phyloP scores from a whole-genome alignment of 2,329 filamentous ascomycete genomes.

The Juglanconis sp. region DNA sequence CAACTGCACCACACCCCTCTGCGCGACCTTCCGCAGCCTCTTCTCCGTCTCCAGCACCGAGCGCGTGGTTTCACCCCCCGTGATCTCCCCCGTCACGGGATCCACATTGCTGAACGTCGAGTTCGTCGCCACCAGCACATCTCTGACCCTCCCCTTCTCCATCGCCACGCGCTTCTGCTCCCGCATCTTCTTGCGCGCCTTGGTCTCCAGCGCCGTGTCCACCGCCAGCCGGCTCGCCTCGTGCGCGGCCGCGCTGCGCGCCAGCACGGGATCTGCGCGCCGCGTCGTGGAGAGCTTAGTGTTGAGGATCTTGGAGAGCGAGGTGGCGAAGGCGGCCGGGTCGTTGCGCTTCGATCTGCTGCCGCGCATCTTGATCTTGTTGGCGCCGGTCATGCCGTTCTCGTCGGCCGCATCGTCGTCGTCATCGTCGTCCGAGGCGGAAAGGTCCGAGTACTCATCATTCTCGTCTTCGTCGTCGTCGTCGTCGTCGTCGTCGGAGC shows the following conservation, averaged over 20 bases:
- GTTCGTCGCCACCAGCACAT: conserved; percentile 65
- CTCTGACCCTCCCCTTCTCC: conserved; percentile 84
- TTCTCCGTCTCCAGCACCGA: conserved; percentile 70
- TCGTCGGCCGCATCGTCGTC: conserved; percentile 29
- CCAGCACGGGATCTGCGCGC: conserved; percentile 85
- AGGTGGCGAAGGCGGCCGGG: conserved; percentile 84
- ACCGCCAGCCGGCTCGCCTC: conserved; percentile 69
- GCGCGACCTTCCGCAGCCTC: conserved; percentile 78
- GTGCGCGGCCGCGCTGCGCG: conserved; percentile 72
- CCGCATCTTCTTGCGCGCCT: conserved; percentile 74
- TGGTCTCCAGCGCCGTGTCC: conserved; percentile 76
- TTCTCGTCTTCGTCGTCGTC: conserved; percentile 32
- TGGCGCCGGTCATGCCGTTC: conserved; percentile 39
- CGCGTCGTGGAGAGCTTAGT: conserved; percentile 82
- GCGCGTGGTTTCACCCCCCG: conserved; percentile 46
- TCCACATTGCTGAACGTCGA: conserved; percentile 41
- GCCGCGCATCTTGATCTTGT: conserved; percentile 29
- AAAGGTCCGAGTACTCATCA: conserved; percentile 36
- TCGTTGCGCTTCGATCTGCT: conserved; percentile 83
- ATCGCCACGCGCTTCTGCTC: conserved; percentile 75
- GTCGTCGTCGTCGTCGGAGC: conserved; percentile 20
- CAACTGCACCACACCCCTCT: conserved; percentile 89
- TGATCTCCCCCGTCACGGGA: conserved; percentile 39
- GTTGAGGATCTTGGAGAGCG: conserved; percentile 86
- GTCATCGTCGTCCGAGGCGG: conserved; percentile 33